Percentiles rank a stretch among this genome's conserved stretches.
phyloP scores from a whole-genome alignment of 495 filamentous ascomycete genomes.

The Penicillium chermesinum region DNA sequence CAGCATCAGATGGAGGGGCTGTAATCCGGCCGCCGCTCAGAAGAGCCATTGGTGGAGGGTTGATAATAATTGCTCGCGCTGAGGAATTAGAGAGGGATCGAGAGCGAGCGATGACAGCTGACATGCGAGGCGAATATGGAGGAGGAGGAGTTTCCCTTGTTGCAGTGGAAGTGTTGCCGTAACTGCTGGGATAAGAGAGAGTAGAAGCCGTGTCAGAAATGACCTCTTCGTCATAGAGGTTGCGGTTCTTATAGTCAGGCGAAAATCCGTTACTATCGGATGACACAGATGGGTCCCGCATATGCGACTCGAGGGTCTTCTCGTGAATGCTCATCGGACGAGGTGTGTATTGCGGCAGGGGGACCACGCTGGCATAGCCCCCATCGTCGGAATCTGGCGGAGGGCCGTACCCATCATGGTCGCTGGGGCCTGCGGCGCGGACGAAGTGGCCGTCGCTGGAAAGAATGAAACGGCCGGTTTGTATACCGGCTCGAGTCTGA shows the following conservation, averaged over 20 bases:
- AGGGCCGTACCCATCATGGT: slow-evolving; percentile 7
- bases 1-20: slow-evolving; percentile 21
- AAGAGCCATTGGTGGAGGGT: slow-evolving; percentile 24
- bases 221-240: slow-evolving; percentile 29
- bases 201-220: slow-evolving; percentile 38
- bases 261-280: slow-evolving; percentile 13
- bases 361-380: slow-evolving; percentile 33
- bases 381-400: slow-evolving; percentile 20
- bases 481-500: slow-evolving; percentile 39
- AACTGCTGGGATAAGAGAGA: slow-evolving; percentile 44
- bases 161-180: slow-evolving; percentile 45
- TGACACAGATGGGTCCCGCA: slow-evolving; percentile 34
- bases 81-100: slow-evolving; percentile 36
- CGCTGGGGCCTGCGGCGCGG: slow-evolving; percentile 8
- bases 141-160: slow-evolving; percentile 44
- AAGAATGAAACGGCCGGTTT: slow-evolving; percentile 31
- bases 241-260: slow-evolving; percentile 32
- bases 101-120: slow-evolving; percentile 26
- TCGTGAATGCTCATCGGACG: slow-evolving; percentile 38
- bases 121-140: slow-evolving; percentile 36
- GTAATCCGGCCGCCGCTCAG: slow-evolving; percentile 22
- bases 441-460: slow-evolving; percentile 20
- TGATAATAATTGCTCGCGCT: slow-evolving; percentile 19
- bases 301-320: slow-evolving; percentile 38
- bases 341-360: slow-evolving; percentile 41